phyloP scores from a whole-genome alignment of 768 basidiomycete genomes.

The Mrakia frigida region DNA sequence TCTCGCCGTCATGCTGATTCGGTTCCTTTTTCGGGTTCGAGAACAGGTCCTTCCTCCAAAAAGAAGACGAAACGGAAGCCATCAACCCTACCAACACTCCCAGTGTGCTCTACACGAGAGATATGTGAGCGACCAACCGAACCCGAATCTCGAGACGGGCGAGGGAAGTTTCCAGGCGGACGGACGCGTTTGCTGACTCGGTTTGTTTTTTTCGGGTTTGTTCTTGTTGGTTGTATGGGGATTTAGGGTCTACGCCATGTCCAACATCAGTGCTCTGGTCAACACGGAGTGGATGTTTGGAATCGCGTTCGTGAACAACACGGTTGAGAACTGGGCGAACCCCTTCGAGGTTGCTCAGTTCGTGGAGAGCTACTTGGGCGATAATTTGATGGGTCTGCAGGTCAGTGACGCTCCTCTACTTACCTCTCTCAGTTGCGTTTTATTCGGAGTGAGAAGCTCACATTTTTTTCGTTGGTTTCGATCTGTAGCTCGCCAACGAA shows the following conservation, averaged over 20 bases:
- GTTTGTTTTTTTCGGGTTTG: background rate
- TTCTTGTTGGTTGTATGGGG: background rate
- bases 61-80: background rate
- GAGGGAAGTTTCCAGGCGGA: no score
- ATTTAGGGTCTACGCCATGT: constrained; percentile 50
- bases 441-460: background rate
- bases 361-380: constrained; percentile 60
- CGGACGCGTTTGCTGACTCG: background rate
- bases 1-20: no score
- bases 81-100: constrained; percentile 39
- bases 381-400: constrained; percentile 62
- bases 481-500: constrained; percentile 59
- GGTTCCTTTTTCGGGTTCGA: no score
- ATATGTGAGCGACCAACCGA: constrained; percentile 35
- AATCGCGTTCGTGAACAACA: constrained; percentile 57
- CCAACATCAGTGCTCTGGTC: constrained; percentile 56
- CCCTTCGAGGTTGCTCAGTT: constrained; percentile 52
- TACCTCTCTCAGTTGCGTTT: background rate
- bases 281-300: constrained; percentile 62
- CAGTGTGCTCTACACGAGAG: constrained; percentile 42
- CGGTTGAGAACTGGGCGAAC: constrained; percentile 49
- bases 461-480: background rate
- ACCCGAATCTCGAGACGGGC: no score
- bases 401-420: background rate
- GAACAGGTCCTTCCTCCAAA: constrained; percentile 31